Base-by-base conservation (phyloP, 2,329 filamentous ascomycete species). In the Cercospora zeina region DNA sequence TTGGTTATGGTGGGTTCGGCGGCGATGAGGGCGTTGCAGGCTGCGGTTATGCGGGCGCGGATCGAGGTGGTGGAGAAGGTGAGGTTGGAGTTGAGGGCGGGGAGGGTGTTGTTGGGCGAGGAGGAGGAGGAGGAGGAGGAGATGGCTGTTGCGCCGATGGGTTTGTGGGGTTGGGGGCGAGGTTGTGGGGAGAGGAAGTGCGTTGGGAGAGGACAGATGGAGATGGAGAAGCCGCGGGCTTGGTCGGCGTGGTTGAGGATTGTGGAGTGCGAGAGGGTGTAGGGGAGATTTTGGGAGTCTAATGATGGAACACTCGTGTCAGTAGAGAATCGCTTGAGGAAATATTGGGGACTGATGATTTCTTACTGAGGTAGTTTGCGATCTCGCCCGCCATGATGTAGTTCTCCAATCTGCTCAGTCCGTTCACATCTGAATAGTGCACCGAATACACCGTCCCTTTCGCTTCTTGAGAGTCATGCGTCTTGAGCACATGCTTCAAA, bases 371-470 rank as follows among this genome's bases (percentile, higher is more conserved):
- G 49, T 67, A 69, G 10, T 69, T 67, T 9, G 71, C 72, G 55
- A 75, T 71, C 61, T 75, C 74, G 16, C 71, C 68, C 1, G 71
- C 73, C 14, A 75, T 67, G 30, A 75, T 75, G 53, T 75, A 75
- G 59, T 75, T 75, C 60, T 76, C 74, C 55, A 76, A 65, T 21
- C 70, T 62, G 16, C 71, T 74, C 58, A 76, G 58, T 0, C 74
- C 74, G 51, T 76, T 76, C 57, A 75, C 64, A 61, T 75, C 73
- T 1, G 71, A 72, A 54, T 71, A 75, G 53, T 76, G 74, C 4
- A 75, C 71, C 0, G 72, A 74, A 50, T 73, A 72, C 11, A 70
- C 70, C 8, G 65, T 53, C 61, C 71, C 54, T 11, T 64, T 55
- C 24, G n/a, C n/a, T n/a, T 66, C 65, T 53, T 69, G 68, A 10